Evolutionary conservation across 75 land plant genomes (phyloP), one percentile per base, ranked within the genome.

Genomic region (Picea glauca): DNA sequence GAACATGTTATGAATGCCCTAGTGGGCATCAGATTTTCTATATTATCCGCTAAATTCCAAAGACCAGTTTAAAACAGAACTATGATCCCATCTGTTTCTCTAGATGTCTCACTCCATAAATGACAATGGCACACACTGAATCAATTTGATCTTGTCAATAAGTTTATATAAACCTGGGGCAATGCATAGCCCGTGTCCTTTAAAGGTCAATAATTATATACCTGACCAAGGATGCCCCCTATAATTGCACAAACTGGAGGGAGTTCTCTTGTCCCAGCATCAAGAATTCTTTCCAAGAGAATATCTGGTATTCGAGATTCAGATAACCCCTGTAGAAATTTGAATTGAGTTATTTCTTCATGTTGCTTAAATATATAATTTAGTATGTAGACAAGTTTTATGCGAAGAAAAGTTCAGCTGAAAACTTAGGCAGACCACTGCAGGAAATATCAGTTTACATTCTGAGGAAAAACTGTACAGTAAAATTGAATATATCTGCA

Each of bases 191-290:
- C 43, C 70, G 12, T 50, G 56, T 33, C 30, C 31, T 62, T 66
- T 66, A 33, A 66, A 33, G 6, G 20, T 70, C 13, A 40, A 43
- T 43, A 70, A 70, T 43, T 2, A 33, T 31, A 58, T 77, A 94
- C 99, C 99, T 97, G 99, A 21, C 99, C 99, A 78, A 97, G 93
- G 67, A 95, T 93, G 50, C 99, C 99, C 62, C 99, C 99, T 46
- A 97, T 32, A 61, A 97, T 93, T 35, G 99, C 99, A 90, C 94
- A 94, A 13, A 95, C 99, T 26, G 99, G 93, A 54, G 99, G 98
- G 59, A 88, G 85, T 84, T 94, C 99, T 76, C 74, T 85, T 68
- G 74, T 60, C 50, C 86, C 88, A 5, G 79, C 84, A 35, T 72
- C 66, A 31, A 88, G 32, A 68, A 97, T 57, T 78, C 87, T 84